These are phyloP conservation scores for Exophiala alcalophila DNA, from an alignment of 2,329 filamentous ascomycete species.

Conservation along the genomic window DNA sequence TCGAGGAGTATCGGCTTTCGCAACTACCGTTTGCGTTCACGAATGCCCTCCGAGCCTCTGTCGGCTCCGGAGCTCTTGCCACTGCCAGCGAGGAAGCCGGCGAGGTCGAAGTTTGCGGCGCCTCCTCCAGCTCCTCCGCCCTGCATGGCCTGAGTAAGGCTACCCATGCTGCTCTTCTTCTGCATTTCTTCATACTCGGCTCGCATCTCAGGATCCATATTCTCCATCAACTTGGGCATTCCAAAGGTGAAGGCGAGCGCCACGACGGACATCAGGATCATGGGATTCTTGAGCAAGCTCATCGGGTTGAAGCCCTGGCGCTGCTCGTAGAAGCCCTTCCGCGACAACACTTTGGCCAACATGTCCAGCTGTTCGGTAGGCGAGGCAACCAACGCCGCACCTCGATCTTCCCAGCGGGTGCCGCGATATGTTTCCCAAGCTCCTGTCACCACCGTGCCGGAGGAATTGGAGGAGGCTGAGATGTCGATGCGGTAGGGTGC, in stretches of 20 bases:
- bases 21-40: constrained; percentile 25
- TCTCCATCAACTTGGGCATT: constrained; percentile 93
- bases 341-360: constrained; percentile 59
- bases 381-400: constrained; percentile 21
- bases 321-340: constrained; percentile 74
- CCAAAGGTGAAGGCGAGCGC: constrained; percentile 81
- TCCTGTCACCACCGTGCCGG: constrained; percentile 36
- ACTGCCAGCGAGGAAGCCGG: constrained; percentile 61
- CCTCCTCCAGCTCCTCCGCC: constrained; percentile 42
- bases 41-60: constrained; percentile 14
- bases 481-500: constrained; percentile 79
- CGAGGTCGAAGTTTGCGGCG: constrained; percentile 64
- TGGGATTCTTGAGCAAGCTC: constrained; percentile 84
- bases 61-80: constrained; percentile 36
- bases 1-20: too few relatives aligned
- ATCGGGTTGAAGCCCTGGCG: constrained; percentile 73
- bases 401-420: constrained; percentile 30
- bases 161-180: constrained; percentile 67
- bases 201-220: constrained; percentile 95
- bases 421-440: constrained; percentile 29
- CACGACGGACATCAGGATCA: constrained; percentile 88
- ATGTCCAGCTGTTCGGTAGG: constrained; percentile 49
- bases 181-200: constrained; percentile 91
- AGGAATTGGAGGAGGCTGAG: constrained; percentile 34
- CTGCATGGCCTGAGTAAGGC: constrained; percentile 58